phyloP scores from a whole-genome alignment of 805 yeast genomes.

The Myxozyma lipomycoides region DNA sequence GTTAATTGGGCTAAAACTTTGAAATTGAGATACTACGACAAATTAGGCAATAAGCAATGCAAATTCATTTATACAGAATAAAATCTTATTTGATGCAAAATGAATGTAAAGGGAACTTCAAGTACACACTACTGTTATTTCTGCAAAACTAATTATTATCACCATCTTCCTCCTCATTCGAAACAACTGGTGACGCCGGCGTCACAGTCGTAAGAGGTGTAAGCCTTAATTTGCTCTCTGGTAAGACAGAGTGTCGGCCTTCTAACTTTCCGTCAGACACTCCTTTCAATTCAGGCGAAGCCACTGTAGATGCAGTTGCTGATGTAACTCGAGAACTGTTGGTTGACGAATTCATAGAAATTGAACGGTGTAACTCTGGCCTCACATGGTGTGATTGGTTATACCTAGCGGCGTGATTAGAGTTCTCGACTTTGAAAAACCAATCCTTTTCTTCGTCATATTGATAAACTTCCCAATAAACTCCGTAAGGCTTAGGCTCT shows the following conservation, averaged over 20 bases:
- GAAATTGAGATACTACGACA: too few relatives aligned
- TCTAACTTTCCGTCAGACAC: not conserved
- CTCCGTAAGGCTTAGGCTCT: conserved; percentile 93
- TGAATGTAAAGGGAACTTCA: too few relatives aligned
- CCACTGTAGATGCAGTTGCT: not conserved
- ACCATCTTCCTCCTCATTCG: too few relatives aligned
- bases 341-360: not conserved
- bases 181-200: not conserved
- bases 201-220: not conserved
- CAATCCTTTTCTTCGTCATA: conserved; percentile 74
- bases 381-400: not conserved
- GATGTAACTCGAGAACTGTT: not conserved
- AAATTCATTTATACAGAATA: too few relatives aligned
- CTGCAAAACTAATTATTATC: too few relatives aligned
- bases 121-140: too few relatives aligned
- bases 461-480: conserved; percentile 86
- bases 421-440: conserved; percentile 60
- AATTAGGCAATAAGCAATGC: too few relatives aligned
- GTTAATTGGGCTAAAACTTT: too few relatives aligned
- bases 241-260: not conserved
- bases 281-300: not conserved
- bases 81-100: too few relatives aligned
- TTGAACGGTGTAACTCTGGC: not conserved
- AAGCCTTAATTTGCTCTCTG: not conserved
- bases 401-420: not conserved